Evolutionary conservation across 2,329 filamentous ascomycete genomes (phyloP).

Genomic region (Fusarium sp.): DNA sequence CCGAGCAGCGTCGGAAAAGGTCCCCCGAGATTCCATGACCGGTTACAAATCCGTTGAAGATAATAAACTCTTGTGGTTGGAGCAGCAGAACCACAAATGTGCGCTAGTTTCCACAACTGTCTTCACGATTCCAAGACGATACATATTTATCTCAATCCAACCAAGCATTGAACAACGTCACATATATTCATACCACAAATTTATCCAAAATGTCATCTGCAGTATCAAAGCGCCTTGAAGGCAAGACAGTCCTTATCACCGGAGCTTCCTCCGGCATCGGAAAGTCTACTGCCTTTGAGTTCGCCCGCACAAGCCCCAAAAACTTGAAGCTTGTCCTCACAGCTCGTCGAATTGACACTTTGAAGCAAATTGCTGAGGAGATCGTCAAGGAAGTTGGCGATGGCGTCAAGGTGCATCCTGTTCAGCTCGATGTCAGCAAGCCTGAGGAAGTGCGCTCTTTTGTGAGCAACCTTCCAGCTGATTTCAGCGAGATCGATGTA

Average conservation of each 20-base stretch:
- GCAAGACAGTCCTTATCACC: constrained; percentile 93
- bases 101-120: neutral
- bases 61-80: neutral
- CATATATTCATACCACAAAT: neutral
- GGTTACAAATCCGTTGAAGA: constrained; percentile 8
- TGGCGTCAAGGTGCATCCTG: constrained; percentile 82
- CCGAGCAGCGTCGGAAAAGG: constrained; percentile 19
- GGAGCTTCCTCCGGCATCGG: constrained; percentile 95
- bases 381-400: constrained; percentile 80
- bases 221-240: constrained; percentile 83
- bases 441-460: constrained; percentile 78
- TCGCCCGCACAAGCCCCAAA: constrained; percentile 83
- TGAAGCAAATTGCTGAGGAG: constrained; percentile 79
- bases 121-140: neutral
- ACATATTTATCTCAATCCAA: neutral
- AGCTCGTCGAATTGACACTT: constrained; percentile 80
- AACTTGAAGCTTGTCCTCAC: constrained; percentile 86
- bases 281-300: constrained; percentile 82
- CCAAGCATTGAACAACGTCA: neutral
- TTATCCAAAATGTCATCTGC: constrained; percentile 62
- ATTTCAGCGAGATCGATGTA: constrained; percentile 85
- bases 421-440: constrained; percentile 88
- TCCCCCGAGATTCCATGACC: neutral
- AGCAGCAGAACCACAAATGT: constrained; percentile 5
- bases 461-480: constrained; percentile 77